Base-by-base conservation (phyloP, 331 rosid species). In the Erythrophleum ivorense region DNA sequence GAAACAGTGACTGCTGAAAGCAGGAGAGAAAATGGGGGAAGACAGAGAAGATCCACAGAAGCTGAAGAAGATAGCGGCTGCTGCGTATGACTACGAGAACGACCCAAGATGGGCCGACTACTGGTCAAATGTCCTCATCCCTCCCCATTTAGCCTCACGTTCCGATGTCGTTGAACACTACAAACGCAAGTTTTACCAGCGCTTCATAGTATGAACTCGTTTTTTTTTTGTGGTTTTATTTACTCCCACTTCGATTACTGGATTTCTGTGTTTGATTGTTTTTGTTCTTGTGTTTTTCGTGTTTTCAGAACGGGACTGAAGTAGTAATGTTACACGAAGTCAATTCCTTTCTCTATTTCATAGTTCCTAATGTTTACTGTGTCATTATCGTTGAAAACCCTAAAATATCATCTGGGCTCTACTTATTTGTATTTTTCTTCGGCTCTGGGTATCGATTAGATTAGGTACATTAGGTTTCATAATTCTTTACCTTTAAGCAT, bases 141-240 rank as follows among this genome's bases (percentile, higher is more conserved):
- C 99, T 84, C 95, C 95, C 14, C 82, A 85, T 64, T 84, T 91
- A 92, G 76, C 97, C 53, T 88, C 97, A 3, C 91, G 94, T 68
- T 31, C 81, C 71, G 99, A 92, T 58, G 97, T 96, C 46, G 79
- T 92, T 41, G 78, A 80, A 7, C 98, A 96, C 86, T 96, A 74
- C 91, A 94, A 94, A 83, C 97, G 88, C 88, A 96, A 96, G 89
- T 96, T 96, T 88, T 96, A 92, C 80, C 92, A 94, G 84, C 95
- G 97, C 76, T 88, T 10, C 83, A 86, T 92, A 84, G 97, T 91
- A 43, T 77, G 91, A 71, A 48, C 73, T 55, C 63, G 8, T 34
- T 49, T 0, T 24, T 6, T 3, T 2, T 71, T 0, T 49, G 0
- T 50, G 13, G 9, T 3, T 75, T 4, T 8, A 52, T 9, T 18